Evolutionary conservation across 2,329 filamentous ascomycete species (phyloP).

Genomic region (Myriosclerotinia curreyana): DNA sequence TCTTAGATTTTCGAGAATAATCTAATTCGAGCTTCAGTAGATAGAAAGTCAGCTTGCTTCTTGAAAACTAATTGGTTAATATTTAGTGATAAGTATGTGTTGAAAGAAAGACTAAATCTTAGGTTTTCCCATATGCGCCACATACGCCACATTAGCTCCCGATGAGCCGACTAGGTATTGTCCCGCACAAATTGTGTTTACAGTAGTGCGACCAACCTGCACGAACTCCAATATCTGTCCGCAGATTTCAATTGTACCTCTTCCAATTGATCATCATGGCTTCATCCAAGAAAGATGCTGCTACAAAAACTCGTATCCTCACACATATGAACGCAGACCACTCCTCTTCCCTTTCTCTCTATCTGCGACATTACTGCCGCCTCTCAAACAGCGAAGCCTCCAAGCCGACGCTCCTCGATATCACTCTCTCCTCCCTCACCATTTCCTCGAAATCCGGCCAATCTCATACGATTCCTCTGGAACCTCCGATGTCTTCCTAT

Average conservation of each 20-base stretch:
- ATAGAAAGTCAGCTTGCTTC: too few relatives aligned
- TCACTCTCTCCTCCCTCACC: slow-evolving; percentile 61
- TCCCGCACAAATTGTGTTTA: not conserved
- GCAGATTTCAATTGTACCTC: not conserved
- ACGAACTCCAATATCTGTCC: not conserved
- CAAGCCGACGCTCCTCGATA: slow-evolving; percentile 60
- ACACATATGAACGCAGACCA: slow-evolving; percentile 88
- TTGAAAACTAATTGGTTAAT: too few relatives aligned
- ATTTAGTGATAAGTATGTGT: too few relatives aligned
- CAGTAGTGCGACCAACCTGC: not conserved
- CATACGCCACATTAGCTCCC: too few relatives aligned
- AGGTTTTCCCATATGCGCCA: too few relatives aligned
- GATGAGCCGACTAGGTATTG: not conserved
- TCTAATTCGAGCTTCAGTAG: too few relatives aligned
- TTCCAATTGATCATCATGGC: slow-evolving; percentile 17
- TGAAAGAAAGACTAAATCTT: too few relatives aligned
- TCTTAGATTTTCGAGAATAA: too few relatives aligned
- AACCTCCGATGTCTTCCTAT: slow-evolving; percentile 67
- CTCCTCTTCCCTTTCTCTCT: slow-evolving; percentile 67
- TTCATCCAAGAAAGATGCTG: slow-evolving; percentile 41
- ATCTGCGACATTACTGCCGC: slow-evolving; percentile 68
- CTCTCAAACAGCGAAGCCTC: slow-evolving; percentile 55
- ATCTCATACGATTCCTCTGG: slow-evolving; percentile 57
- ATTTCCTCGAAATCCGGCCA: slow-evolving; percentile 51
- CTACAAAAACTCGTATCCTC: slow-evolving; percentile 61